Evolutionary conservation across 2,329 filamentous ascomycete species (phyloP), one percentile per base, ranked within the genome.

Genomic region (Thielaviopsis punctulata): DNA sequence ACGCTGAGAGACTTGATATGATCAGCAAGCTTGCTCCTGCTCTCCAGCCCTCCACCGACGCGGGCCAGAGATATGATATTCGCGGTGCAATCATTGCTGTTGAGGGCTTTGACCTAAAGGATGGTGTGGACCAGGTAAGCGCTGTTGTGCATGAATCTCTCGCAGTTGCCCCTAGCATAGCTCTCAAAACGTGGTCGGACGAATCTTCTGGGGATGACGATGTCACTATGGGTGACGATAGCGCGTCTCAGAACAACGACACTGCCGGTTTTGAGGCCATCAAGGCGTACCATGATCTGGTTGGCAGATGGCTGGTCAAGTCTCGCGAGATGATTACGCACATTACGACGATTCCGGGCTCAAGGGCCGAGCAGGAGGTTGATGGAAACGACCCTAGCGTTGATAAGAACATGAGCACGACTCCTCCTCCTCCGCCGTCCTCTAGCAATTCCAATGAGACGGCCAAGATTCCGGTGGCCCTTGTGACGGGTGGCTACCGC

Each of bases 31-130:
- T 95, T 57, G 83, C 83, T 45, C 84, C 82, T 22, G 80, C 85
- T 0, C 69, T 86, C 13, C 66, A 68, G 5, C 59, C 67, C 15
- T 60, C 67, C 1, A 60, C 63, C 4, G 63, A 65, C 3, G 62
- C 60, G 6, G 59, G 59, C 3, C 57, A 60, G 2, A 56, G 57
- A 1, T 62, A 65, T 55, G 66, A 70, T 58, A 68, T 70, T 6
- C 77, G 88, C n/a, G 89, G 90, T 0, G 77, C 84, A 0, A 76
- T 95, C 36, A 81, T 96, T 56, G 83, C 86, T 0, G 69, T 96
- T 24, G 90, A 96, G 64, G 89, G 89, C 1, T 73, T 82, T 18
- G 76, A 82, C n/a, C n/a, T n/a, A 19, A 41, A 52, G 30, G 13
- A 47, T 4, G 58, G 76, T 21, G 61, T 76, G 9, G 64, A 68